Evolutionary conservation across 768 basidiomycete genomes (phyloP), one percentile per base, ranked within the genome.

Genomic region (Holtermannia corniformis): DNA sequence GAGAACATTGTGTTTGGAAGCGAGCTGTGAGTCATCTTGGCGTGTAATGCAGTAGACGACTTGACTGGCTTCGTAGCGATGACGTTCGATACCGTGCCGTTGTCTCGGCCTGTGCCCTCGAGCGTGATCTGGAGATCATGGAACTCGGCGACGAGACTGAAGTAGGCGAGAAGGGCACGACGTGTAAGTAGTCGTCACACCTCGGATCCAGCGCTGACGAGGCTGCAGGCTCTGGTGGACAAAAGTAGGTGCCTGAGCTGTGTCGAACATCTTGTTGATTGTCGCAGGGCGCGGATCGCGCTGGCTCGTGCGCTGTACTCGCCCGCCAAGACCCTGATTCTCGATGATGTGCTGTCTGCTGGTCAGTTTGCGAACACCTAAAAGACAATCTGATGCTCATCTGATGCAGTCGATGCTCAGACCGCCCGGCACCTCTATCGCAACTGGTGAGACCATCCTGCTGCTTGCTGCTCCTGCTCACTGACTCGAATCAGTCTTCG

Each of bases 121-220:
- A 61, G 32, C 41, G 63, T 19, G 70, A 72, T 52, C 59, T 72
- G 21, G 68, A 72, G 50, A 72, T 72, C 28, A 69, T 68, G 42
- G 80, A 84, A 48, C 81, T 83, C 11, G 65, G 66, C 2, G 70
- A 72, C 40, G 57, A 61, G 20, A 72, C 70, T 11, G 61, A 70
- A 52, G 70, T 72, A 0, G 70, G 69, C 5, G 70, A 72, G 45
- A 70, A 72, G 45, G 70, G 68, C 16, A 72, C 68, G 11, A 68
- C 65, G 1, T 72, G 70, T 41, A 62, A 54, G 52, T 54, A 40
- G 55, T 19, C 44, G 50, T 19, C 50, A 55, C 26, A 52, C 40
- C n/a, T n/a, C n/a, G n/a, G n/a, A 37, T 37, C 32, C 16, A 37
- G 32, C 16, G 10, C 32, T 7, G n/a, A 16, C 7, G 32, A 37